Evolutionary conservation across 2,329 filamentous ascomycete species (phyloP).

Genomic region (Diaporthe aspalathi): DNA sequence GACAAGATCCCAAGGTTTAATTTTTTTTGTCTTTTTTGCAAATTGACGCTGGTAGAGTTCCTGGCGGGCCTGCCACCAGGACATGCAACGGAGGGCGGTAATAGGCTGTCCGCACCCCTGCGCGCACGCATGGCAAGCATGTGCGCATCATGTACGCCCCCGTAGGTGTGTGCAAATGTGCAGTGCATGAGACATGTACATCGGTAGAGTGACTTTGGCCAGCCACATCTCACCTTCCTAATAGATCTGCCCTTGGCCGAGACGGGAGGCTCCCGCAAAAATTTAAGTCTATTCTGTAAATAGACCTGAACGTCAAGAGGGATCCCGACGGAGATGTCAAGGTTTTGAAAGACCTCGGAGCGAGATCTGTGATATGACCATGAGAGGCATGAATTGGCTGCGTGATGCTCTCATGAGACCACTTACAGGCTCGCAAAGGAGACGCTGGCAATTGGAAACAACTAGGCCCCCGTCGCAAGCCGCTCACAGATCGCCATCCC

Average conservation of each 20-base stretch:
- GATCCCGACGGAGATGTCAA: slow-evolving; percentile 27
- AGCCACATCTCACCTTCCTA: slow-evolving; percentile 15
- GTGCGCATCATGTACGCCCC: not conserved
- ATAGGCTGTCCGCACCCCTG: slow-evolving; percentile 13
- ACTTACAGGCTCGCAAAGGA: slow-evolving; percentile 1
- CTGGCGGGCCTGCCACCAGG: slow-evolving; percentile 12
- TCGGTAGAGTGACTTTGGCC: slow-evolving; percentile 6
- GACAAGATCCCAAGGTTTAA: slow-evolving; percentile 18
- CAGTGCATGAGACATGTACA: slow-evolving; percentile 1
- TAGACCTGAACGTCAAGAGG: slow-evolving; percentile 10
- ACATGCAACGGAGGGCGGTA: not conserved
- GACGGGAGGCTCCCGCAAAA: slow-evolving; percentile 29
- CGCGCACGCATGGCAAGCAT: not conserved
- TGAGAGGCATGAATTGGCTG: not conserved
- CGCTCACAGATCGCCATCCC: slow-evolving; percentile 3
- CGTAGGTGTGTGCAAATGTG: not conserved
- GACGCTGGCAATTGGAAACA: not conserved
- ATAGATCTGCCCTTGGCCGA: slow-evolving; percentile 20
- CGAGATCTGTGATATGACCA: slow-evolving; percentile 4
- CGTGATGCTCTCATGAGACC: not conserved
- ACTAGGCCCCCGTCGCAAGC: not conserved
- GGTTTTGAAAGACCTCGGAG: slow-evolving; percentile 23
- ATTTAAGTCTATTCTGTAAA: slow-evolving; percentile 31
- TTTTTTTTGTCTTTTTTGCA: not conserved
- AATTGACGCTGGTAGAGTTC: not conserved